Base-by-base conservation (phyloP, 2,329 filamentous ascomycete species). In the Bipolaris victoriae region DNA sequence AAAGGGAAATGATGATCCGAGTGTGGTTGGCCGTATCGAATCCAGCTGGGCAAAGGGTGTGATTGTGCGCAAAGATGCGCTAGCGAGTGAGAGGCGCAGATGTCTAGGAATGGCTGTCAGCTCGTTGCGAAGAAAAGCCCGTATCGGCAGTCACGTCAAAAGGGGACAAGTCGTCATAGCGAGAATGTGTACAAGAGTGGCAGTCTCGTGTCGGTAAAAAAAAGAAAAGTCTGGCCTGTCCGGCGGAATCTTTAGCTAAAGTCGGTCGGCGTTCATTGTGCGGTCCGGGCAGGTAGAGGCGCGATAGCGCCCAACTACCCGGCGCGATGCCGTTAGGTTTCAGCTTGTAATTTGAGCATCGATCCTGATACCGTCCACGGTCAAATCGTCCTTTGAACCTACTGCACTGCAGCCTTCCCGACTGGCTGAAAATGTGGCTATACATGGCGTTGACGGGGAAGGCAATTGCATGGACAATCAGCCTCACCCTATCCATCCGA, bases 1-100 rank as follows among this genome's bases (percentile, higher is more conserved):
- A 63, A 66, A 66, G 53, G 63, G 71, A 67, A 69, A 52, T 52
- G 49, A 52, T 64, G 58, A 69, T 64, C 61, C 60, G 60, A 60
- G 57, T 55, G 52, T 58, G 65, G 64, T 54, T 52, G 47, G 37
- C 64, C 55, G 54, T 61, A 29, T 33, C 60, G 52, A 52, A 22
- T 45, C 50, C 39, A 56, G 50, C 46, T 55, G 40, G 37, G 56
- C 56, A 61, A 63, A 43, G 59, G 49, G 48, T 55, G 65, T 62
- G 65, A 66, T 43, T 53, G 55, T 49, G 65, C 53, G 63, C 66
- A 60, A 63, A 45, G 60, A 59, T 57, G 58, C 58, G 52, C 49
- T 52, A 55, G 49, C 18, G 40, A n/a, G 39, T 26, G 57, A 60
- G 49, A 48, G 55, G 50, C 49, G 51, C 56, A 55, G n/a, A 15